A percentile compares a stretch with the other conserved stretches of the same genome.
These are phyloP conservation scores for Allium sativum DNA, from an alignment of 106 monocot genomes.

Conservation along the genomic window DNA sequence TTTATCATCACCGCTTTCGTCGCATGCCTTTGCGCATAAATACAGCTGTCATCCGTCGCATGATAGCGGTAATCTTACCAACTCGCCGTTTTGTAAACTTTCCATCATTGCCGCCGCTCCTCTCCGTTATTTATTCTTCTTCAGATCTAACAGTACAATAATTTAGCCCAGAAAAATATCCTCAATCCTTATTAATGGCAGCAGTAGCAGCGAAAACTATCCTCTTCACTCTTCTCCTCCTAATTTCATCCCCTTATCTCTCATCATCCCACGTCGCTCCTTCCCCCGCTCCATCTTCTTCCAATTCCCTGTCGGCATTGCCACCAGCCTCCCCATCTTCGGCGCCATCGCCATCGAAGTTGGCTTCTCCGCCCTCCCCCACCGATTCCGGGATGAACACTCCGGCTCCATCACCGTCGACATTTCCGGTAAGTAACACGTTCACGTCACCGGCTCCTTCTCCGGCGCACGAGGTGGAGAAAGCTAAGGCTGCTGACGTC, in stretches of 20 bases:
- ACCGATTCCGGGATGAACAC: conserved; percentile 1
- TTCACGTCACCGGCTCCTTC: conserved; percentile 3
- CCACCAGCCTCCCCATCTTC: background rate
- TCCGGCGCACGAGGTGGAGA: conserved; percentile 5
- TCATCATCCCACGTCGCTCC: conserved; percentile 18
- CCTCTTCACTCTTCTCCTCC: background rate
- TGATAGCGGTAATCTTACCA: too few species aligned
- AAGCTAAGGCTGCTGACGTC: background rate
- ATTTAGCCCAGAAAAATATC: too few species aligned
- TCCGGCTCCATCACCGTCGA: background rate
- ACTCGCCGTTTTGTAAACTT: too few species aligned
- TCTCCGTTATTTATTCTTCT: too few species aligned
- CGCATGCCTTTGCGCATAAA: too few species aligned
- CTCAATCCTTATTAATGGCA: too few species aligned
- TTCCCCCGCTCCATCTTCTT: conserved; percentile 6
- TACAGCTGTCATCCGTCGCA: too few species aligned
- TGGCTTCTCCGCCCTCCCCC: background rate
- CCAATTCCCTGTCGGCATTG: conserved; percentile 3
- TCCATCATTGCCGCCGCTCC: too few species aligned
- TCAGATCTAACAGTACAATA: too few species aligned
- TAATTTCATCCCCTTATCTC: background rate
- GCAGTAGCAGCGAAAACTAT: too few species aligned
- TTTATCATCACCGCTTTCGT: too few species aligned
- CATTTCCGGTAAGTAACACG: conserved; percentile 5
- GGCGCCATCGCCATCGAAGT: background rate